These are phyloP conservation scores for Colletotrichum tofieldiae DNA, from an alignment of 2,329 filamentous ascomycete genomes.

Conservation along the genomic window DNA sequence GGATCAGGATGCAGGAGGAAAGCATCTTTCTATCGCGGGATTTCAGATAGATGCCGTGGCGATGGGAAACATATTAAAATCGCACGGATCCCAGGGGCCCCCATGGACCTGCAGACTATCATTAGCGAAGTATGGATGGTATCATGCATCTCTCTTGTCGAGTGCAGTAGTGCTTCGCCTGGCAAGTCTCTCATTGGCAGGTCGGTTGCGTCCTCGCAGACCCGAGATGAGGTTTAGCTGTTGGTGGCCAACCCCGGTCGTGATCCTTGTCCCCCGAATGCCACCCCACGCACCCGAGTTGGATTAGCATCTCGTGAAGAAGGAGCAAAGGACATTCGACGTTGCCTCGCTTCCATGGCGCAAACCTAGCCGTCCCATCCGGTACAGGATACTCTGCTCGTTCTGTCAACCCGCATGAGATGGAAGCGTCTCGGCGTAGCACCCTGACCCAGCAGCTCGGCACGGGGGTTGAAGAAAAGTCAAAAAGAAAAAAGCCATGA, in stretches of 20 bases:
- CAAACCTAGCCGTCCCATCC: background rate
- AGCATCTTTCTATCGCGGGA: slow-evolving; percentile 5
- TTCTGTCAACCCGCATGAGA: background rate
- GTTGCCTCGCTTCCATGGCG: slow-evolving; percentile 1
- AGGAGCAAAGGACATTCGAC: background rate
- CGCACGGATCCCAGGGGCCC: background rate
- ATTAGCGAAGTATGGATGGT: slow-evolving; percentile 17
- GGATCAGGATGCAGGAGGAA: background rate
- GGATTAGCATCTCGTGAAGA: background rate
- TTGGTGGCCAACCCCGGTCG: slow-evolving; percentile 22
- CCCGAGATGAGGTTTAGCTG: slow-evolving; percentile 29
- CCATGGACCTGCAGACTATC: slow-evolving; percentile 18
- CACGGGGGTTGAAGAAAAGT: background rate
- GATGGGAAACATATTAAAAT: slow-evolving; percentile 2
- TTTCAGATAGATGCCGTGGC: slow-evolving; percentile 4
- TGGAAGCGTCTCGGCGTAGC: slow-evolving; percentile 3
- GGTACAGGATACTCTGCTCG: background rate
- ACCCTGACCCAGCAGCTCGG: slow-evolving; percentile 22
- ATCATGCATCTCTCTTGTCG: background rate
- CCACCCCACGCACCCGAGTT: slow-evolving; percentile 8
- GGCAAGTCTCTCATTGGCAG: slow-evolving; percentile 21
- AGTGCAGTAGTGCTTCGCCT: slow-evolving; percentile 19
- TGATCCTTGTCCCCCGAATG: background rate
- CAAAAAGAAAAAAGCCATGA: background rate
- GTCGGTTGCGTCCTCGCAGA: background rate